Conservation (phyloP, 768 basidiomycete genomes). For the Agaricus subrufescens region DNA sequence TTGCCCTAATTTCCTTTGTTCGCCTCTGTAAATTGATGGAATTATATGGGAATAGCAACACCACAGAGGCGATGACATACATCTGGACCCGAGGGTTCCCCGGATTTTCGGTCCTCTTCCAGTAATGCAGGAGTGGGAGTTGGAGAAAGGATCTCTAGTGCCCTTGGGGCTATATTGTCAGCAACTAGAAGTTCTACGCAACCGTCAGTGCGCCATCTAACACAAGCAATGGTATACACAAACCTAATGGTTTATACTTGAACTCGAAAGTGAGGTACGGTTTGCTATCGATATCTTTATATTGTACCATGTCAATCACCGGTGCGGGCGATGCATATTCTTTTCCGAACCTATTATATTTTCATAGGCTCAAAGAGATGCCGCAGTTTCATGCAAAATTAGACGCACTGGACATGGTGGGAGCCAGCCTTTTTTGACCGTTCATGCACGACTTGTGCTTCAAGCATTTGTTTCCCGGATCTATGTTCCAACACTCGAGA, state of each 20-base stretch:
- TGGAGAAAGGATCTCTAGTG: conserved; percentile 3
- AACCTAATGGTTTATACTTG: conserved; percentile 31
- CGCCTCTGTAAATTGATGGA: not conserved
- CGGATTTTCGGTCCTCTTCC: not conserved
- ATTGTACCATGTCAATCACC: conserved; percentile 25
- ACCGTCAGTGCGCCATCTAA: conserved; percentile 16
- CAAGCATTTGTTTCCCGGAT: conserved; percentile 19
- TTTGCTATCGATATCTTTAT: conserved; percentile 16
- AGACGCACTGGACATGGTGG: conserved; percentile 25
- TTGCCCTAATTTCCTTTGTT: not conserved
- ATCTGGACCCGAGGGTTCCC: not conserved
- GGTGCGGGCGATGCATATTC: conserved; percentile 25
- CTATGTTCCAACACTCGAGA: conserved; percentile 20
- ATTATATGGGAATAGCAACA: too few relatives aligned
- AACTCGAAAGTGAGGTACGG: conserved; percentile 26
- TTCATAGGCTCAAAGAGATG: not conserved
- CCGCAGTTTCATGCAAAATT: not conserved
- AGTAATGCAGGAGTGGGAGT: not conserved
- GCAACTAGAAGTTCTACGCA: conserved; percentile 9
- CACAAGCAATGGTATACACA: conserved; percentile 18
- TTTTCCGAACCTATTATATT: conserved; percentile 20
- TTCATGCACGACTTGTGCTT: conserved; percentile 26
- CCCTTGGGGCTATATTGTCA: conserved; percentile 6
- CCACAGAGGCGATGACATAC: not conserved
- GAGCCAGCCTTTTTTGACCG: conserved; percentile 28